Conservation (phyloP, 805 yeast species). For the Candida methanosorbosa region DNA sequence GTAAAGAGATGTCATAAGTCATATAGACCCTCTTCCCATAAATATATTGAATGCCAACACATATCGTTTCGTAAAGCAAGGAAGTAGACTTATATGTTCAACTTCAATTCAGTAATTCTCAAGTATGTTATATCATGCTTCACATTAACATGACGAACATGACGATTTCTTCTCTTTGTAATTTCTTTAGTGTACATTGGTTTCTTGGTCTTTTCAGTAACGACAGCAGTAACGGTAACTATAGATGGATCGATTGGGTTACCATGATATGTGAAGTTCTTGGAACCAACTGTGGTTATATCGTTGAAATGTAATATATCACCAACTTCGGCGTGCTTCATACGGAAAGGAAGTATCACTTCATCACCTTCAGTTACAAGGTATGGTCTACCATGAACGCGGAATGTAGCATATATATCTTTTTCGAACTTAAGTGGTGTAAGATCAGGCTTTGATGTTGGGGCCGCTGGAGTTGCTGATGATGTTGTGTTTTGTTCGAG, state of each 20-base stretch:
- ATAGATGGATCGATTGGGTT: constrained; percentile 43
- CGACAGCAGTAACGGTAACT: constrained; percentile 63
- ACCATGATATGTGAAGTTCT: constrained; percentile 64
- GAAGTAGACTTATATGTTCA: constrained; percentile 36
- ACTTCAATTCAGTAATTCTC: constrained; percentile 62
- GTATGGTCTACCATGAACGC: constrained; percentile 76
- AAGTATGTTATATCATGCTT: constrained; percentile 73
- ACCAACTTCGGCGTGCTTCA: constrained; percentile 76
- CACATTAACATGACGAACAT: constrained; percentile 53
- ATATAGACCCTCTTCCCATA: too few relatives aligned
- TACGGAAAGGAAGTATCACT: constrained; percentile 66
- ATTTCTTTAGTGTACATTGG: constrained; percentile 65
- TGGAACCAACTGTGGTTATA: constrained; percentile 76
- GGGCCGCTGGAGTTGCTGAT: constrained; percentile 3
- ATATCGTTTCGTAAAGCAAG: too few relatives aligned
- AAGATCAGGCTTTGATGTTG: constrained; percentile 30
- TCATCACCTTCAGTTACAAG: constrained; percentile 88
- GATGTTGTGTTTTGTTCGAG: neutral
- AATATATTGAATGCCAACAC: too few relatives aligned
- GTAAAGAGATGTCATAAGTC: too few relatives aligned
- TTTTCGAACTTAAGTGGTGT: constrained; percentile 58
- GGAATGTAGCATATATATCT: constrained; percentile 72
- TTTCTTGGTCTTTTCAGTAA: constrained; percentile 77
- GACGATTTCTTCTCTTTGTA: constrained; percentile 76
- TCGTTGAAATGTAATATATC: constrained; percentile 68